Evolutionary conservation across 345 rosid genomes (phyloP), one percentile per base, ranked within the genome.

Genomic region (Salix exigua): DNA sequence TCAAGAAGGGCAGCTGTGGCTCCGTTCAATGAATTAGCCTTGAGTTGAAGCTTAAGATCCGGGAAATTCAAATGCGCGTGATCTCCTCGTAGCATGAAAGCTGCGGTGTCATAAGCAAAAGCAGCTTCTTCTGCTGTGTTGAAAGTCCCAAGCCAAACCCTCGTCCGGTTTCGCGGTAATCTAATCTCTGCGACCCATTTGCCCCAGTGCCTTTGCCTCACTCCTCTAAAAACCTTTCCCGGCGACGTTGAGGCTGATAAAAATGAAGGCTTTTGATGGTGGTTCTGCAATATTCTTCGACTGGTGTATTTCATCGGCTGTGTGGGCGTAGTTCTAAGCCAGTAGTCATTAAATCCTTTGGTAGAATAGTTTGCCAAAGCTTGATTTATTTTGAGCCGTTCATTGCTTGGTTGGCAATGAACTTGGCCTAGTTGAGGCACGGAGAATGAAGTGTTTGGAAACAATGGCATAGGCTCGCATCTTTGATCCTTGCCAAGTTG

Each of bases 131-230:
- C 93, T 30, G 98, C 99, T 0, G 97, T 92, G 63, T 93, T 92
- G 44, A 92, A 96, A 28, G 99, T 96, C 28, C 99, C 99, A 0
- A 96, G 76, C 99, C 98, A 96, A 69, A 96, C 98, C 79, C 99
- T 88, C n/a, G 94, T 91, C 80, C 99, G 77, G 83, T 96, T 93
- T 79, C 92, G 87, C 28, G 99, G 99, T 25, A 96, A 86, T 79
- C 98, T 86, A 65, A 96, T 96, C 83, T 96, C 99, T 1, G 99
- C 97, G 1, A 96, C 99, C 99, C 99, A 96, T 86, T 93, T 96
- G 0, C 99, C 97, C 99, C 99, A 93, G 72, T 92, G 99, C 85
- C 98, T 89, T 79, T 89, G 97, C 77, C 99, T 88, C 68, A 93
- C 99, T 46, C 99, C 99, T 84, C 99, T 80, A 75, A 84, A 96